Percentiles rank a stretch among this genome's conserved stretches.
Evolutionary conservation across 352 stramenopile species (phyloP).

Genomic region (Pythium aquatile): DNA sequence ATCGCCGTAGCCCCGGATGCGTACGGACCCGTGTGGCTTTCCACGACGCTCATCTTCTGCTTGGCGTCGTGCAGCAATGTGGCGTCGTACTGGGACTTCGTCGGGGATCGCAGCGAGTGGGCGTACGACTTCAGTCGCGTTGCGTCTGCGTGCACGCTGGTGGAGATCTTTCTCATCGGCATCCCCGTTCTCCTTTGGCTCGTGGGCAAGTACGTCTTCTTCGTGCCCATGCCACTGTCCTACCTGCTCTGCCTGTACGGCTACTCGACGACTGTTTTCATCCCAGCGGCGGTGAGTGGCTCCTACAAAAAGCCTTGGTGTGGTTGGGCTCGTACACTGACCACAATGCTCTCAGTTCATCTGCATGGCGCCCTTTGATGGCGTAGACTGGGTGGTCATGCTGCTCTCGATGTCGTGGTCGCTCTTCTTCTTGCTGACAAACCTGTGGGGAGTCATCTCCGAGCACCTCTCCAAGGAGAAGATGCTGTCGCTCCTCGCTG

Average conservation of each 20-base stretch:
- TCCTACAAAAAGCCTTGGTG: not conserved
- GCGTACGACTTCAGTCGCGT: constrained; percentile 83
- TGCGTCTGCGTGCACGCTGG: constrained; percentile 72
- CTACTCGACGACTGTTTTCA: constrained; percentile 83
- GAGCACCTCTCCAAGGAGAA: constrained; percentile 86
- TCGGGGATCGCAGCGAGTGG: constrained; percentile 59
- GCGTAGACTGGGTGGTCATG: constrained; percentile 78
- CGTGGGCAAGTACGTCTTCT: constrained; percentile 69
- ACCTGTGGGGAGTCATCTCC: constrained; percentile 72
- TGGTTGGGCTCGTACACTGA: constrained; percentile 1
- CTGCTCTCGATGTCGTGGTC: constrained; percentile 84
- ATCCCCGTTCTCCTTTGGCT: constrained; percentile 78
- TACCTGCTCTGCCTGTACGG: constrained; percentile 85
- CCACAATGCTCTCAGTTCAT: constrained; percentile 46
- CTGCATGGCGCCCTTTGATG: constrained; percentile 70
- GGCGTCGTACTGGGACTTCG: constrained; percentile 77
- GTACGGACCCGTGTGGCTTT: constrained; percentile 85
- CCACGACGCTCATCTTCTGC: constrained; percentile 84
- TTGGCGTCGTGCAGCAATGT: constrained; percentile 84
- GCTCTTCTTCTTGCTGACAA: constrained; percentile 79
- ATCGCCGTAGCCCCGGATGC: constrained; percentile 58
- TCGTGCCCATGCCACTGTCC: constrained; percentile 70
- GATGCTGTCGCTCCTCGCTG: constrained; percentile 75
- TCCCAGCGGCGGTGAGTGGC: constrained; percentile 64
- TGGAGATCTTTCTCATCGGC: constrained; percentile 74